Conservation (phyloP, 164 flowering plant species). For the Magnolia kwangsiensis region DNA sequence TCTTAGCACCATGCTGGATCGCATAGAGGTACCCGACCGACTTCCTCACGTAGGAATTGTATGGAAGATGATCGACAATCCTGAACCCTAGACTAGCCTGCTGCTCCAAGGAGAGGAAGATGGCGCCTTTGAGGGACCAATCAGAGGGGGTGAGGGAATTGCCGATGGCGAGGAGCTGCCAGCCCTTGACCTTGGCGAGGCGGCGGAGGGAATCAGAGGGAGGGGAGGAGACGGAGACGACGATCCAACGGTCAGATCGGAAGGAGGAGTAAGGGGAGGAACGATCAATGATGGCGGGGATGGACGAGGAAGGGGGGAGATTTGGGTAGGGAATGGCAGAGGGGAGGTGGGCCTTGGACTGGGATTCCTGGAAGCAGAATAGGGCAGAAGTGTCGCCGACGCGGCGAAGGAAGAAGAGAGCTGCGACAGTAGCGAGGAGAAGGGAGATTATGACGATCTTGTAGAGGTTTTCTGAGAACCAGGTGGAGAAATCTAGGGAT, state of each 20-base stretch:
- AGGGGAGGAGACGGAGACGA: conserved; percentile 67
- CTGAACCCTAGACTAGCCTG: conserved; percentile 79
- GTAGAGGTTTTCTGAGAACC: conserved; percentile 75
- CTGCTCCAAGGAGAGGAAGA: conserved; percentile 71
- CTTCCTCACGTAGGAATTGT: conserved; percentile 83
- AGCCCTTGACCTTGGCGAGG: conserved; percentile 68
- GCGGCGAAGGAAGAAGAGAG: conserved; percentile 70
- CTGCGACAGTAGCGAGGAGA: conserved; percentile 57
- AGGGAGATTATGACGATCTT: conserved; percentile 45
- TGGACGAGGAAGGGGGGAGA: conserved; percentile 43
- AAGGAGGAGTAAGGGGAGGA: conserved; percentile 57
- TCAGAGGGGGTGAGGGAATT: conserved; percentile 71
- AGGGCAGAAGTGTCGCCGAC: conserved; percentile 67
- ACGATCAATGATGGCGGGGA: conserved; percentile 44
- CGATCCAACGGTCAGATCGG: conserved; percentile 78
- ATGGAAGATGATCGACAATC: conserved; percentile 71
- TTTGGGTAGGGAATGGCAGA: conserved; percentile 42
- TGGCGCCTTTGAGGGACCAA: conserved; percentile 86
- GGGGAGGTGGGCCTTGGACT: conserved; percentile 26
- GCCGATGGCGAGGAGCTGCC: conserved; percentile 91
- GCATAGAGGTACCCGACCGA: conserved; percentile 88
- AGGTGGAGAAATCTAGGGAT: conserved; percentile 69
- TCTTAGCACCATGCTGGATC: conserved; percentile 94
- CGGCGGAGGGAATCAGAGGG: conserved; percentile 59
- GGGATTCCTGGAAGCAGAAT: conserved; percentile 59